Evolutionary conservation across 164 flowering plant species (phyloP), one percentile per base, ranked within the genome.

Genomic region (Berberis vulgaris): DNA sequence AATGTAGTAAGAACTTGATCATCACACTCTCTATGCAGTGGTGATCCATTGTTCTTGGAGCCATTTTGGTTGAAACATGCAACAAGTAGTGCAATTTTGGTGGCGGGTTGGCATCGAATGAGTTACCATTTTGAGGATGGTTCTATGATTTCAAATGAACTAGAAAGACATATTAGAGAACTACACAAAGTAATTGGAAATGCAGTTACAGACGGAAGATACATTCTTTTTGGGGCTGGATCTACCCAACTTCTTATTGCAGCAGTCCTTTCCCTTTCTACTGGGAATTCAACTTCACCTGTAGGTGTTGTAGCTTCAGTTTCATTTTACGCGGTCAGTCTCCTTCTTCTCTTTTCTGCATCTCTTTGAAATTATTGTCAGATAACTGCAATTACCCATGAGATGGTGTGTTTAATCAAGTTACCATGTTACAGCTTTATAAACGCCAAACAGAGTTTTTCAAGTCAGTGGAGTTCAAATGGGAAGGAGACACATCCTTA

Each of bases 31-130:
- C 26, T 11, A 46, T 73, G 1, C 80, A 81, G 71, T 69, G 81
- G 80, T 91, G 84, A 68, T 86, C 26, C 26, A 26, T 26, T 26
- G 26, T 26, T 26, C 26, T 26, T 26, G 26, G 26, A 26, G 26
- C 26, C 87, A 4, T 88, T 83, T 67, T 88, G 92, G 96, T 73
- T 62, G 77, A 57, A 79, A 57, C 43, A 79, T 44, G 81, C 80
- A 52, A 76, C 57, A 0, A 69, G 72, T 39, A 73, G 84, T 62
- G 77, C 81, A 7, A 38, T 85, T 1, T 12, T 83, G 12, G 70
- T 85, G 12, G 41, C 86, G 5, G 96, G 90, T 3, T 85, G 88
- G 85, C 86, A 86, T 46, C 69, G 86, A n/a, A 81, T 88, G 96
- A 72, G 84, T 53, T 88, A 88, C 49, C 0, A 4, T 0, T 79